Conservation (phyloP, 352 stramenopile species). For the Phytopythium aichiense region DNA sequence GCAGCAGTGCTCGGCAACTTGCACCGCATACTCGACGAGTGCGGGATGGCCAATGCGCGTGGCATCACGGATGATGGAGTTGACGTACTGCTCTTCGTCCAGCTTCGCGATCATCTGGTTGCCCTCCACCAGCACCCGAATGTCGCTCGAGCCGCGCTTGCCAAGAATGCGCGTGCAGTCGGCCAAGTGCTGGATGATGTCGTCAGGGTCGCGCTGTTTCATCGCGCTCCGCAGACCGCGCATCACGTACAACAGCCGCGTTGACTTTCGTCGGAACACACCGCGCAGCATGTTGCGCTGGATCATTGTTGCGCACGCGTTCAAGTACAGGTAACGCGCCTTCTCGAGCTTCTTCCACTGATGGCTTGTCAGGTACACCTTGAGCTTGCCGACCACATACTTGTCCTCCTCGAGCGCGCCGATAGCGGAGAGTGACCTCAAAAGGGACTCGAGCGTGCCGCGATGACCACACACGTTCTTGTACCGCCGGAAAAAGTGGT, state of each 20-base stretch:
- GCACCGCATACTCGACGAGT: conserved; percentile 63
- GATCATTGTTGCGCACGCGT: conserved; percentile 80
- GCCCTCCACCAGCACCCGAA: conserved; percentile 54
- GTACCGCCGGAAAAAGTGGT: conserved; percentile 78
- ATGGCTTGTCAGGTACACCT: conserved; percentile 73
- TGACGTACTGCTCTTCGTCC: conserved; percentile 76
- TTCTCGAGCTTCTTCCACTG: conserved; percentile 83
- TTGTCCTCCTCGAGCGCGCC: conserved; percentile 78
- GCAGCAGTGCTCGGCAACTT: conserved; percentile 54
- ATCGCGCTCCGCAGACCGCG: conserved; percentile 49
- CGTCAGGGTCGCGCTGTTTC: conserved; percentile 40
- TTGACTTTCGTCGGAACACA: conserved; percentile 60
- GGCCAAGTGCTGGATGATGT: conserved; percentile 60
- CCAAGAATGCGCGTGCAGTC: conserved; percentile 57
- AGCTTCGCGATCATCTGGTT: conserved; percentile 48
- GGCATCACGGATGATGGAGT: conserved; percentile 65
- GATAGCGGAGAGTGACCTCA: conserved; percentile 75
- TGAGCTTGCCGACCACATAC: conserved; percentile 65
- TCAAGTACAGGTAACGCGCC: conserved; percentile 70
- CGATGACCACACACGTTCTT: conserved; percentile 79
- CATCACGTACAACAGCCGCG: conserved; percentile 56
- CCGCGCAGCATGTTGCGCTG: conserved; percentile 77
- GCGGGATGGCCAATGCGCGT: conserved; percentile 47
- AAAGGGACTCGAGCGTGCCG: conserved; percentile 64
- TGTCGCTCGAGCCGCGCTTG: conserved; percentile 45